Evolutionary conservation across 805 yeast species (phyloP).

Genomic region (Tetrapisispora iriomotensis): DNA sequence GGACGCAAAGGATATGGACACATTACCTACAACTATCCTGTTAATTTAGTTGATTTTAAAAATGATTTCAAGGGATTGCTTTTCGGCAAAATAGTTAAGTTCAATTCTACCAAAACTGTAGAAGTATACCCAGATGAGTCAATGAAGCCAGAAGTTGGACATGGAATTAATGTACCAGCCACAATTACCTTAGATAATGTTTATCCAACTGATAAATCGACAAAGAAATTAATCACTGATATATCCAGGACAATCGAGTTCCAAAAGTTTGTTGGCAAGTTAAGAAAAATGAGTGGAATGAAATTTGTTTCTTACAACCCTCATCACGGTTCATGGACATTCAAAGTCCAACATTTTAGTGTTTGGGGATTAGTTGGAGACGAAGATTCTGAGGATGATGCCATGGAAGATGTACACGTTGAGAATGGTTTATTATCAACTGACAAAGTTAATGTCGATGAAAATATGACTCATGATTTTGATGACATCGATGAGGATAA

Average conservation of each 20-base stretch:
- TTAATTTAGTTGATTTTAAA: slow-evolving; percentile 51
- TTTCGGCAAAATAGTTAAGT: slow-evolving; percentile 36
- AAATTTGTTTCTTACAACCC: slow-evolving; percentile 75
- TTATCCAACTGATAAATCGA: slow-evolving; percentile 36
- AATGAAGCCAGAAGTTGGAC: slow-evolving; percentile 50
- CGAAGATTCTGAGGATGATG: slow-evolving; percentile 47
- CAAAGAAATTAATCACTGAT: slow-evolving; percentile 20
- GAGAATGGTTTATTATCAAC: not conserved
- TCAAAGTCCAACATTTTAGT: slow-evolving; percentile 83
- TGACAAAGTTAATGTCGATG: not conserved
- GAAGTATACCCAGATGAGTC: slow-evolving; percentile 53
- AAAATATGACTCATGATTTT: slow-evolving; percentile 12
- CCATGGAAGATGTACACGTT: slow-evolving; percentile 27
- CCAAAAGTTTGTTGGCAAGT: slow-evolving; percentile 38
- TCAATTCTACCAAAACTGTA: slow-evolving; percentile 40
- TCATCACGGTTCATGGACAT: slow-evolving; percentile 63
- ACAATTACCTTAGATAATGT: slow-evolving; percentile 56
- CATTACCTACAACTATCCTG: slow-evolving; percentile 54
- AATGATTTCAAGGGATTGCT: slow-evolving; percentile 28
- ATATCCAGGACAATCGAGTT: slow-evolving; percentile 34
- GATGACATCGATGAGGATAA: slow-evolving; percentile 27
- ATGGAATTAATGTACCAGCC: slow-evolving; percentile 70
- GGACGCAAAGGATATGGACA: slow-evolving; percentile 65
- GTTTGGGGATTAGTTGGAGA: slow-evolving; percentile 84
- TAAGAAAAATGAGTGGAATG: slow-evolving; percentile 56